A percentile compares a stretch with the other conserved stretches of the same genome.
These are phyloP conservation scores for Pythium phragmitis DNA, from an alignment of 352 stramenopile species.

Conservation along the genomic window DNA sequence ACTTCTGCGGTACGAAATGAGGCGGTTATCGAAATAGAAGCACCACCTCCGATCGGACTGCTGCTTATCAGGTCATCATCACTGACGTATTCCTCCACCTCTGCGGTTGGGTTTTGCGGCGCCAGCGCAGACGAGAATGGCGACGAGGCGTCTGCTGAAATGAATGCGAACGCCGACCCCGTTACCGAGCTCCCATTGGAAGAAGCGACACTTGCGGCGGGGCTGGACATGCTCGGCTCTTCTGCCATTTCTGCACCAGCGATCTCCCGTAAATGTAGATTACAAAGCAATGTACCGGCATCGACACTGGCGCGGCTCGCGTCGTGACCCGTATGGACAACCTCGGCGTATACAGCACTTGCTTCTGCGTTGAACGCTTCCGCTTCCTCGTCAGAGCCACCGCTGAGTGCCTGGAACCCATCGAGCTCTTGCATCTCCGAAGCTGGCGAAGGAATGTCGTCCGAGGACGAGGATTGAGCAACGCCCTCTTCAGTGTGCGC, in stretches of 20 bases:
- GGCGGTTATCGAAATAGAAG: not conserved
- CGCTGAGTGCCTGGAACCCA: not conserved
- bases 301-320: not conserved
- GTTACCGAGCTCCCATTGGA: constrained; percentile 19
- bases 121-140: constrained; percentile 1
- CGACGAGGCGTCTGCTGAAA: constrained; percentile 12
- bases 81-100: not conserved
- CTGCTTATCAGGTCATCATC: not conserved
- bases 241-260: not conserved
- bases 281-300: not conserved
- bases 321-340: not conserved
- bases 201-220: constrained; percentile 16
- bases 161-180: constrained; percentile 22
- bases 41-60: not conserved
- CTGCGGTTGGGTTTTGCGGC: not conserved
- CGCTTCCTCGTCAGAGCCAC: constrained; percentile 1
- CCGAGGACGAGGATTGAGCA: not conserved
- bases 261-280: not conserved
- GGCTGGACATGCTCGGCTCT: not conserved
- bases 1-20: too few relatives aligned
- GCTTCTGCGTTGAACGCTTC: constrained; percentile 11
- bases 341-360: constrained; percentile 10
- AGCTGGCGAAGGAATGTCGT: not conserved
- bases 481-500: not conserved
- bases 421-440: not conserved